These are phyloP conservation scores for Starmerella sp. DNA, from an alignment of 805 yeast species.

Conservation along the genomic window DNA sequence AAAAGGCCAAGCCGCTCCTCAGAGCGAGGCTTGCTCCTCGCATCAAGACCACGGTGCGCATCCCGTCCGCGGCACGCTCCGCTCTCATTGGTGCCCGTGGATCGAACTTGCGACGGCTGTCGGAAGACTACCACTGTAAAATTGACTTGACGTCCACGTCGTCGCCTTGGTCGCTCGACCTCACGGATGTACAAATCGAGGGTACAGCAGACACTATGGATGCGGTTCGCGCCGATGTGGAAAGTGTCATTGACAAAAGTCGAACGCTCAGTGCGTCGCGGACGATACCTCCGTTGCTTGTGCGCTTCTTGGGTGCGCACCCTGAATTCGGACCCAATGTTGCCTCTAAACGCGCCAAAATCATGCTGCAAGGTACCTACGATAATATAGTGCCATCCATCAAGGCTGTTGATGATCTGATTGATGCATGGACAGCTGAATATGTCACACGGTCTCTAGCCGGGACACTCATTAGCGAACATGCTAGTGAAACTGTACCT, in stretches of 20 bases:
- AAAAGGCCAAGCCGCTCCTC: slow-evolving; percentile 12
- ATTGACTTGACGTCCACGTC: slow-evolving; percentile 2
- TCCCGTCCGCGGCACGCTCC: slow-evolving; percentile 18
- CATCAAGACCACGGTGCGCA: background rate
- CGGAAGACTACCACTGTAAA: slow-evolving; percentile 7
- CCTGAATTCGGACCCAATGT: slow-evolving; percentile 1
- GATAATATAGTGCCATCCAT: slow-evolving; percentile 2
- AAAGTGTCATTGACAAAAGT: background rate
- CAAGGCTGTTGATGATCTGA: slow-evolving; percentile 6
- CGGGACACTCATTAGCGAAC: background rate
- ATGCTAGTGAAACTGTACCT: background rate
- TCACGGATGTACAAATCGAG: slow-evolving; percentile 5
- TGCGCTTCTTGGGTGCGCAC: background rate
- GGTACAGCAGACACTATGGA: slow-evolving; percentile 6
- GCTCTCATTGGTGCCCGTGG: slow-evolving; percentile 21
- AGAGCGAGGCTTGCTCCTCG: slow-evolving; percentile 14
- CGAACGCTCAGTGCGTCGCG: slow-evolving; percentile 9
- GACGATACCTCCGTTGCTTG: background rate
- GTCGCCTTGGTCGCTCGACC: slow-evolving; percentile 12
- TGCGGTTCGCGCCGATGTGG: background rate
- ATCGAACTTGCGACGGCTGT: slow-evolving; percentile 12
- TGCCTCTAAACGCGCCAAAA: background rate
- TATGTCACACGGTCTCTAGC: slow-evolving; percentile 5
- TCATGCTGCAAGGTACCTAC: slow-evolving; percentile 8
- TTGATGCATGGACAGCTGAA: background rate